Conservation (phyloP, 2,329 filamentous ascomycete genomes). For the Diplodia scrobiculata region DNA sequence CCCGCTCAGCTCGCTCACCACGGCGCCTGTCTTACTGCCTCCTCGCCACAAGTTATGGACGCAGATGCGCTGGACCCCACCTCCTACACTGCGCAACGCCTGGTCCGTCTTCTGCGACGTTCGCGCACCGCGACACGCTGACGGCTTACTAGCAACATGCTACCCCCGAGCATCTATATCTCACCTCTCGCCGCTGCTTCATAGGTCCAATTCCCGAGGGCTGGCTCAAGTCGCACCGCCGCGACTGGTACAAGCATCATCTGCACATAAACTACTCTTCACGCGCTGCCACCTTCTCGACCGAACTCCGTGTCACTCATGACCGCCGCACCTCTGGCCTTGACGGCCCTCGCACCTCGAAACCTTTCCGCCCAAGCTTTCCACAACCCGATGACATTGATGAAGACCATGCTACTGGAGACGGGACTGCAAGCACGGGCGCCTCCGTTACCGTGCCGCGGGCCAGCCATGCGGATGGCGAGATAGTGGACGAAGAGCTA, state of each 20-base stretch:
- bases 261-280: constrained; percentile 50
- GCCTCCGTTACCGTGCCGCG: constrained; percentile 15
- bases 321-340: constrained; percentile 49
- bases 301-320: constrained; percentile 49
- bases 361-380: constrained; percentile 47
- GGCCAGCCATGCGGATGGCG: constrained; percentile 12
- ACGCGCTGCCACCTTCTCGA: constrained; percentile 55
- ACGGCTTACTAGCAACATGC: constrained; percentile 56
- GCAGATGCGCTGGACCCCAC: constrained; percentile 37
- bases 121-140: constrained; percentile 28
- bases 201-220: constrained; percentile 67
- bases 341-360: constrained; percentile 46
- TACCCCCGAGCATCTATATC: constrained; percentile 62
- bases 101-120: constrained; percentile 34
- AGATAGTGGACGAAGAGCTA: constrained; percentile 18
- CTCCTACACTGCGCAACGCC: constrained; percentile 58
- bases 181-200: constrained; percentile 64
- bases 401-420: constrained; percentile 35
- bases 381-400: constrained; percentile 46
- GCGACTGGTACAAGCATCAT: constrained; percentile 63
- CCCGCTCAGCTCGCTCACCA: background rate
- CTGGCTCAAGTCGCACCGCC: constrained; percentile 65
- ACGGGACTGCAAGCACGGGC: background rate
- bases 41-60: constrained; percentile 17
- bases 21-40: constrained; percentile 19